Percentiles rank a stretch among this genome's conserved stretches.
Conservation (phyloP, 805 yeast genomes). For the Wickerhamiella siamensis region DNA sequence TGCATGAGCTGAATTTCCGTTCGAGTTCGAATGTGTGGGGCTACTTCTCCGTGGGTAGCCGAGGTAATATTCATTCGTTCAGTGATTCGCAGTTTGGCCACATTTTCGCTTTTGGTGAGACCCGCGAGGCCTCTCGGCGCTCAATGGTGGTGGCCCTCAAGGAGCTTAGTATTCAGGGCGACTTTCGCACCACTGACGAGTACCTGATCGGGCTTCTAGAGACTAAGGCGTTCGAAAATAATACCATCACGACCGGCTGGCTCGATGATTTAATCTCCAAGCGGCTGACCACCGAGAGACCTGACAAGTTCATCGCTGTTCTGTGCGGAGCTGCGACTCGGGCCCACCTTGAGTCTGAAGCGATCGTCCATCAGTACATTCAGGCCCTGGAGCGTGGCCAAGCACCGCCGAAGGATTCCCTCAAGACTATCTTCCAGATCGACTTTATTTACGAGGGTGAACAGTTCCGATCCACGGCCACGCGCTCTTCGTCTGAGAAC, state of each 20-base stretch:
- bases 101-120: conserved; percentile 97
- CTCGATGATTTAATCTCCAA: conserved; percentile 88
- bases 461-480: conserved; percentile 89
- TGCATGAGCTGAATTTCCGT: conserved; percentile 92
- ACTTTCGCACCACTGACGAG: conserved; percentile 95
- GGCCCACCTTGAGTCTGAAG: conserved; percentile 69
- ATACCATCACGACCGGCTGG: conserved; percentile 98
- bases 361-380: conserved; percentile 52
- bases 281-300: conserved; percentile 92
- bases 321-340: conserved; percentile 97
- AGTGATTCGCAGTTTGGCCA: conserved; percentile 99
- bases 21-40: conserved; percentile 99
- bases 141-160: conserved; percentile 98
- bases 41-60: conserved; percentile 91
- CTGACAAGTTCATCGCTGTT: conserved; percentile 80
- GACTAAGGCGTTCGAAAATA: conserved; percentile 91
- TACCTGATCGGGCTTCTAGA: conserved; percentile 87
- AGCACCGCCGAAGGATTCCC: conserved; percentile 67
- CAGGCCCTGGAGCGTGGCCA: conserved; percentile 87
- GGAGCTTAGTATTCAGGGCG: conserved; percentile 95
- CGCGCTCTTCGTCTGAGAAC: conserved; percentile 72
- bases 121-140: conserved; percentile 93
- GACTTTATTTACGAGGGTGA: conserved; percentile 93
- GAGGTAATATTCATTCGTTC: conserved; percentile 94
- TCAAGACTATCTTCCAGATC: conserved; percentile 79